Evolutionary conservation across 2,329 filamentous ascomycete genomes (phyloP), one percentile per base, ranked within the genome.

Genomic region (Diaporthe citrichinensis): DNA sequence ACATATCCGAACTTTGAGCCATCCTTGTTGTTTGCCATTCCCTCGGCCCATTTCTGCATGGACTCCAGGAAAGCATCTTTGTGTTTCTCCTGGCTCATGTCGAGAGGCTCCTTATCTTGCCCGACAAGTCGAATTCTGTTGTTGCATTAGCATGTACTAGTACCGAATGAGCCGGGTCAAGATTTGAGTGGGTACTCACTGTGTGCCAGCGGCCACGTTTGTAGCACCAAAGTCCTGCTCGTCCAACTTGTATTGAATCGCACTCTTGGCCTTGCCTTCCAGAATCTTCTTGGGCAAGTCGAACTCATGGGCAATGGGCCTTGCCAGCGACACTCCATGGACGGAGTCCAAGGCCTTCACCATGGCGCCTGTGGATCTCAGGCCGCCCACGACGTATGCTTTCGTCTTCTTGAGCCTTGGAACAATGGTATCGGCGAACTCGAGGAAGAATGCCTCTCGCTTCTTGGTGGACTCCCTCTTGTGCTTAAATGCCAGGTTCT

Each of bases 381-480:
- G 86, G 14, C 89, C 90, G 53, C 89, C 90, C 1, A 88, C 90
- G 53, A 90, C 83, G 78, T 89, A 90, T 2, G 84, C 84, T 80
- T 85, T 88, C 1, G 89, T 91, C 80, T 88, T 86, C 4, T 75
- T 84, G 55, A 90, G 81, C 14, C 80, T 82, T 44, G 88, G 81
- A 39, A 84, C 81, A 82, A 91, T 86, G 73, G 83, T 78, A 76
- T 89, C 84, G 0, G 89, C 89, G 76, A 91, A 91, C 6, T 91
- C 88, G 76, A 91, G 79, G 84, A 91, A 92, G 85, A 90, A 91
- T 2, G 87, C 85, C 79, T 91, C 89, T 5, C 88, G 85, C 82
- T 87, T 86, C 80, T 86, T 86, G 17, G 89, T 91, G 23, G 85
- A 87, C 57, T 91, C 89, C 72, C 87, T 84, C 83, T 88, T 85